Percentiles rank a stretch among this genome's conserved stretches.
phyloP scores from a whole-genome alignment of 2,329 filamentous ascomycete genomes.

The Coleophoma crateriformis region DNA sequence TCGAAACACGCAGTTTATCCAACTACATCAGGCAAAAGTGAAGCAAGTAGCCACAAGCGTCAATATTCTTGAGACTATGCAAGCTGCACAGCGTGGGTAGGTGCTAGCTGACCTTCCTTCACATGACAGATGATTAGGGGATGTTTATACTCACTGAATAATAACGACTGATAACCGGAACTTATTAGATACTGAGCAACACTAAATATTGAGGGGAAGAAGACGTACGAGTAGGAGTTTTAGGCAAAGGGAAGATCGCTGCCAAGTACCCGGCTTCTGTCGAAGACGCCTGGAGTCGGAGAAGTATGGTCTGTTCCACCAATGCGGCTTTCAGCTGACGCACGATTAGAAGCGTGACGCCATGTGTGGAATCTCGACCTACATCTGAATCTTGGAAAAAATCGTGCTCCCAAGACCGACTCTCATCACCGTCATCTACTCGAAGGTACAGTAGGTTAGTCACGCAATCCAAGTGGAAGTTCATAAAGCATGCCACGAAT shows the following conservation, averaged over 20 bases:
- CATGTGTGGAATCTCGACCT: conserved; percentile 14
- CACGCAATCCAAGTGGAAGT: neutral
- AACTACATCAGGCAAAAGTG: too few relatives aligned
- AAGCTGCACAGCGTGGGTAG: too few relatives aligned
- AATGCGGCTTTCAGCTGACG: conserved; percentile 50
- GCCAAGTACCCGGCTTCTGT: conserved; percentile 77
- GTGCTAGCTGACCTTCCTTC: too few relatives aligned
- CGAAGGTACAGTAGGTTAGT: conserved; percentile 5
- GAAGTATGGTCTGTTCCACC: conserved; percentile 56
- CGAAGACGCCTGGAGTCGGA: conserved; percentile 67
- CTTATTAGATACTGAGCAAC: neutral
- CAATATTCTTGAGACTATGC: too few relatives aligned
- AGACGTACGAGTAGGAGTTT: conserved; percentile 53
- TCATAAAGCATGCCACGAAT: neutral
- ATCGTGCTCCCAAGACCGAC: conserved; percentile 66
- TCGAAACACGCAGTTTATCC: too few relatives aligned
- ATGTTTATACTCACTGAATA: neutral
- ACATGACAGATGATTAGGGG: too few relatives aligned
- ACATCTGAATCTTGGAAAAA: conserved; percentile 56
- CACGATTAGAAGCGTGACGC: too few relatives aligned
- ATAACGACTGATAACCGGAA: neutral
- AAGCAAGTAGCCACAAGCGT: too few relatives aligned
- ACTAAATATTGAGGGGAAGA: neutral
- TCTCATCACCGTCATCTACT: conserved; percentile 64
- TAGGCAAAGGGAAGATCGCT: conserved; percentile 75